Percentiles rank a stretch among this genome's conserved stretches.
phyloP scores from a whole-genome alignment of 306 rosid genomes.

The Vigna unguiculata region DNA sequence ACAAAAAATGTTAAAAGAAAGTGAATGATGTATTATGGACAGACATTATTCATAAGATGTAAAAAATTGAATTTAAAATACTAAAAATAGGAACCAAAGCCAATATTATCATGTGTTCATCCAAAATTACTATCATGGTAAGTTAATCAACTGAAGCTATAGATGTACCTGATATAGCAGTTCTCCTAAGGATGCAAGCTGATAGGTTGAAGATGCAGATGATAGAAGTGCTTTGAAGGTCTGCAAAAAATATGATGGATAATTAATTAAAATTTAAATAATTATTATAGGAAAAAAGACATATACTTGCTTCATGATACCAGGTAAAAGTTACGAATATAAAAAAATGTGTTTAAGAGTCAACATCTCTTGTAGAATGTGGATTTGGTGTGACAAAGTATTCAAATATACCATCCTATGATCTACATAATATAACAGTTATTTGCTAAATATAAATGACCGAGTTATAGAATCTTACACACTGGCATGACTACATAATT shows the following conservation, averaged over 20 bases:
- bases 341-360: not conserved
- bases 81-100: too few relatives aligned
- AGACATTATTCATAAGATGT: constrained; percentile 1
- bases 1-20: not conserved
- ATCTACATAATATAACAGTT: too few relatives aligned
- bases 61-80: constrained; percentile 21
- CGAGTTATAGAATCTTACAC: constrained; percentile 25
- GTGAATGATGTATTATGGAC: constrained; percentile 2
- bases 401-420: not conserved
- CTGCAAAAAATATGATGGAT: constrained; percentile 50
- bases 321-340: not conserved
- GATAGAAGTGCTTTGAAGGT: constrained; percentile 89
- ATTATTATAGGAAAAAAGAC: not conserved
- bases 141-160: constrained; percentile 31
- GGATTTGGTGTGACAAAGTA: constrained; percentile 8
- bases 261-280: constrained; percentile 27
- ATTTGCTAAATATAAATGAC: not conserved
- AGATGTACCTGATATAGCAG: constrained; percentile 84
- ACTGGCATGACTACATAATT: not conserved
- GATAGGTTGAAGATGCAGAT: constrained; percentile 71
- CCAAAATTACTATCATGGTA: not conserved
- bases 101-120: constrained; percentile 1
- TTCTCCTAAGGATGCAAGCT: constrained; percentile 89
- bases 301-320: constrained; percentile 23
- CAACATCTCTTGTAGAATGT: not conserved